Evolutionary conservation across 2,329 filamentous ascomycete genomes (phyloP).

Genomic region (Penicillium sp.): DNA sequence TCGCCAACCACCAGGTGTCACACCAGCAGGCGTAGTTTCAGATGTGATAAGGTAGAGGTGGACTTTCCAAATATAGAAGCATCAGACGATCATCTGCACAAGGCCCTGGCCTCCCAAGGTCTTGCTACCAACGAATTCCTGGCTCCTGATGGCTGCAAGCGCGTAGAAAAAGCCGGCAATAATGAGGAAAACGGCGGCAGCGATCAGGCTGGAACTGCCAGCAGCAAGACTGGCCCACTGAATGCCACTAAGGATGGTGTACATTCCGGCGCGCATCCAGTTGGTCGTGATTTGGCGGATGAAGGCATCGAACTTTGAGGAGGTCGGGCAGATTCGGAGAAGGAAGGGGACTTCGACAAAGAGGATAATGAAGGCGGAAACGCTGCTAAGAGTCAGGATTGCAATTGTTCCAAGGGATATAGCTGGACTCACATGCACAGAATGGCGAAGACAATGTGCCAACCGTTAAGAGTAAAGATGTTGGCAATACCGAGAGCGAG

Average conservation of each 20-base stretch:
- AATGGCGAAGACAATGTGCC: constrained; percentile 58
- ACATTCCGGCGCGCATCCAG: constrained; percentile 90
- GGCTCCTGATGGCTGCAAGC: constrained; percentile 42
- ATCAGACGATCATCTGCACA: constrained; percentile 92
- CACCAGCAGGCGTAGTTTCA: background rate
- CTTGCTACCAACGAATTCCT: constrained; percentile 64
- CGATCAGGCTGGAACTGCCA: constrained; percentile 68
- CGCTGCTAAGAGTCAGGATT: constrained; percentile 51
- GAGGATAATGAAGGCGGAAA: constrained; percentile 67
- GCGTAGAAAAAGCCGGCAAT: constrained; percentile 74
- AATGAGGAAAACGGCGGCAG: constrained; percentile 73
- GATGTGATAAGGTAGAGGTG: constrained; percentile 1
- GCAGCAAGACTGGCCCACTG: constrained; percentile 77
- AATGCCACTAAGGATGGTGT: constrained; percentile 69
- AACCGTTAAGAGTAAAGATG: constrained; percentile 56
- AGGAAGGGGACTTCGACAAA: constrained; percentile 91
- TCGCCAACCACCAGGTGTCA: constrained; percentile 1
- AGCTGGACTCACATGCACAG: constrained; percentile 50
- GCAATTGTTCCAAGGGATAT: constrained; percentile 13
- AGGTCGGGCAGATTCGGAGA: constrained; percentile 95
- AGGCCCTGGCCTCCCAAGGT: constrained; percentile 89
- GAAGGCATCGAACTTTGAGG: constrained; percentile 75
- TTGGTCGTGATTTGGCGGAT: constrained; percentile 93
- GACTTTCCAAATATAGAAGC: background rate
- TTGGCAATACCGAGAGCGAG: constrained; percentile 65